These are phyloP conservation scores for Nigrospora oryzae DNA, from an alignment of 2,329 filamentous ascomycete genomes.

Conservation along the genomic window DNA sequence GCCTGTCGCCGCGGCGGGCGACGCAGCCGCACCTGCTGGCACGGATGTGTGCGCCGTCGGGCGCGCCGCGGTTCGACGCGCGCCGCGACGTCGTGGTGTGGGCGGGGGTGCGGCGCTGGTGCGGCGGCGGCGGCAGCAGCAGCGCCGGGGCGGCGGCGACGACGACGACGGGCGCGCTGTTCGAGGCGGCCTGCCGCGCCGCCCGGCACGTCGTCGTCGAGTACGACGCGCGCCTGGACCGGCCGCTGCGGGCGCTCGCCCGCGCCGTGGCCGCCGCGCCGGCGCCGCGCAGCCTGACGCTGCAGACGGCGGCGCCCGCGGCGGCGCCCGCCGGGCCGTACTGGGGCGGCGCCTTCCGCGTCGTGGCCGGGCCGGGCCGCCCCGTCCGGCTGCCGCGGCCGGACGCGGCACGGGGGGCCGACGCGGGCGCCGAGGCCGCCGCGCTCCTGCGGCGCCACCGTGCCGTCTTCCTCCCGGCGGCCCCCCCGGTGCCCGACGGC, in stretches of 20 bases:
- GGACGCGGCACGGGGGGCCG: no score
- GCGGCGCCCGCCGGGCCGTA: not conserved
- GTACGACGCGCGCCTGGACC: constrained; percentile 1
- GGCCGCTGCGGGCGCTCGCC: not conserved
- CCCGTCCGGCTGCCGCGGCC: not conserved
- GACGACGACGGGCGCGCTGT: not conserved
- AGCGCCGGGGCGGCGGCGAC: no score
- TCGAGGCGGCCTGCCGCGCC: constrained; percentile 1
- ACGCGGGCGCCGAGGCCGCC: no score
- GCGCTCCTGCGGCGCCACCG: not conserved
- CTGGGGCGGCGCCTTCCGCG: no score
- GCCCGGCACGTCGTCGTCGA: constrained; percentile 4
- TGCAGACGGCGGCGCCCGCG: not conserved
- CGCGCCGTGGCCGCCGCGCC: not conserved
- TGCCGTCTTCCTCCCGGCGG: not conserved
- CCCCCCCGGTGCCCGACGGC: not conserved
- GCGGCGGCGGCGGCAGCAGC: not conserved
- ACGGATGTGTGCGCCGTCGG: constrained; percentile 1
- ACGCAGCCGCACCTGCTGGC: not conserved
- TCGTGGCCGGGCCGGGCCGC: no score
- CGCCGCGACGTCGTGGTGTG: constrained; percentile 3
- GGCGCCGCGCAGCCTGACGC: constrained; percentile 2
- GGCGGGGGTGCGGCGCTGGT: constrained; percentile 2
- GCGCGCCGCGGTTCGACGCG: constrained; percentile 1
- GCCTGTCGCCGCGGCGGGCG: no score